phyloP scores from a whole-genome alignment of 495 filamentous ascomycete species.

The Trichoderma reesei region DNA sequence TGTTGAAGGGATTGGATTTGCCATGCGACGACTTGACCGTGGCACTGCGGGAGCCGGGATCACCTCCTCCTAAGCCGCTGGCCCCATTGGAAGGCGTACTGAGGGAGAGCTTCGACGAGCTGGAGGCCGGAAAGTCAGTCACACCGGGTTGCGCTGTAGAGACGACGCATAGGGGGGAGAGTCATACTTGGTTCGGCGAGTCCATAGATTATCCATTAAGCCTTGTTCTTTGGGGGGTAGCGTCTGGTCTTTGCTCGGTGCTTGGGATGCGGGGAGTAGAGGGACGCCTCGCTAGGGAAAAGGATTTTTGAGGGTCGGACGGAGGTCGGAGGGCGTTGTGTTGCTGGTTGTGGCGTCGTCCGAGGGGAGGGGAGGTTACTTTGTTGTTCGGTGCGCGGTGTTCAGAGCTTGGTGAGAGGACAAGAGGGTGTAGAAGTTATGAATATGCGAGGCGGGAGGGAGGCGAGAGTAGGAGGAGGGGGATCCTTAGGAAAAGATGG shows the following conservation, averaged over 20 bases:
- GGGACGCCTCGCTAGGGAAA: constrained; percentile 4
- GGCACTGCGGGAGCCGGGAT: constrained; percentile 56
- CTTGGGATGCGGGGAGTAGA: background rate
- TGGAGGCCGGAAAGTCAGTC: constrained; percentile 22
- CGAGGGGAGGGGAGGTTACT: background rate
- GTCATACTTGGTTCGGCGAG: constrained; percentile 84
- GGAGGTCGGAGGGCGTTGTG: background rate
- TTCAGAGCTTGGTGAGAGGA: background rate
- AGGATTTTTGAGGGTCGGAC: background rate
- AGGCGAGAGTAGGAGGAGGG: background rate
- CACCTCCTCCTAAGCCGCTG: constrained; percentile 47
- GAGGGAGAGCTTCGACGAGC: constrained; percentile 81
- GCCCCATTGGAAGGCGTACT: constrained; percentile 52
- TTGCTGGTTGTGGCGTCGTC: background rate
- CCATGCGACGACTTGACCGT: constrained; percentile 65
- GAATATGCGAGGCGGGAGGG: background rate
- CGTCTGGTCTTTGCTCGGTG: background rate
- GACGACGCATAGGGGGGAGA: constrained; percentile 2
- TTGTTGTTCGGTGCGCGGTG: background rate
- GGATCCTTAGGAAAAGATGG: background rate
- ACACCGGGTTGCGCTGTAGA: constrained; percentile 1
- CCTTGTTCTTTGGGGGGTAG: constrained; percentile 2
- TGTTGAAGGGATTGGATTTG: constrained; percentile 79
- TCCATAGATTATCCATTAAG: constrained; percentile 57
- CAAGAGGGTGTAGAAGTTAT: background rate